Percentiles rank a stretch among this genome's conserved stretches.
These are phyloP conservation scores for Salix viminalis DNA, from an alignment of 345 rosid species.

Conservation along the genomic window DNA sequence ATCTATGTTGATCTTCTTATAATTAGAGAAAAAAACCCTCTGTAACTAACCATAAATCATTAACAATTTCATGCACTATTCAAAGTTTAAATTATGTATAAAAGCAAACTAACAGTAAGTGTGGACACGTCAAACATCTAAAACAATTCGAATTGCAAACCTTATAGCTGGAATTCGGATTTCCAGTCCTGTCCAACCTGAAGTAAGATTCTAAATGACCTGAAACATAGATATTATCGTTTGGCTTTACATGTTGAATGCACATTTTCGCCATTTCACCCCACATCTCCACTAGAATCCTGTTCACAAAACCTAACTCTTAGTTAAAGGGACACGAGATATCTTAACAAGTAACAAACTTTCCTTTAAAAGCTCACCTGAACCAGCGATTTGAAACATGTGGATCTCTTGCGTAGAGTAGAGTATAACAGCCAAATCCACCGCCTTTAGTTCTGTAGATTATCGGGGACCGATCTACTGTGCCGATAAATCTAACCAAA, in stretches of 20 bases:
- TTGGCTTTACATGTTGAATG: constrained; percentile 43
- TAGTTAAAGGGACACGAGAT: neutral
- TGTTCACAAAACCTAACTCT: constrained; percentile 17
- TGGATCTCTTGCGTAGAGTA: constrained; percentile 37
- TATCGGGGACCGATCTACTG: constrained; percentile 34
- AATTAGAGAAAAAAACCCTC: no score
- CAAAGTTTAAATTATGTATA: neutral
- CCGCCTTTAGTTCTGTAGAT: constrained; percentile 7
- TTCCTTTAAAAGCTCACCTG: constrained; percentile 37
- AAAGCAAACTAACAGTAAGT: neutral
- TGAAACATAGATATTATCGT: constrained; percentile 57
- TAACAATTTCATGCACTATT: neutral
- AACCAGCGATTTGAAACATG: constrained; percentile 28
- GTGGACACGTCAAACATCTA: no score
- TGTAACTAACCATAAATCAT: neutral
- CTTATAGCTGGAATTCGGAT: constrained; percentile 26
- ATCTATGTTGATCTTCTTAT: no score
- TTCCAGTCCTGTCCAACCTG: constrained; percentile 23
- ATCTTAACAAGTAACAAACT: neutral
- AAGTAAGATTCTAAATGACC: constrained; percentile 42
- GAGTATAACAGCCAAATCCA: constrained; percentile 38
- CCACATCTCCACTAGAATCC: constrained; percentile 52
- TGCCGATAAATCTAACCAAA: constrained; percentile 54
- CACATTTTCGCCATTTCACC: constrained; percentile 43
- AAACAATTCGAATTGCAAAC: constrained; percentile 25